These are phyloP conservation scores for Casaregolazyma suthepensis DNA, from an alignment of 1,139 yeast genomes.

Conservation along the genomic window DNA sequence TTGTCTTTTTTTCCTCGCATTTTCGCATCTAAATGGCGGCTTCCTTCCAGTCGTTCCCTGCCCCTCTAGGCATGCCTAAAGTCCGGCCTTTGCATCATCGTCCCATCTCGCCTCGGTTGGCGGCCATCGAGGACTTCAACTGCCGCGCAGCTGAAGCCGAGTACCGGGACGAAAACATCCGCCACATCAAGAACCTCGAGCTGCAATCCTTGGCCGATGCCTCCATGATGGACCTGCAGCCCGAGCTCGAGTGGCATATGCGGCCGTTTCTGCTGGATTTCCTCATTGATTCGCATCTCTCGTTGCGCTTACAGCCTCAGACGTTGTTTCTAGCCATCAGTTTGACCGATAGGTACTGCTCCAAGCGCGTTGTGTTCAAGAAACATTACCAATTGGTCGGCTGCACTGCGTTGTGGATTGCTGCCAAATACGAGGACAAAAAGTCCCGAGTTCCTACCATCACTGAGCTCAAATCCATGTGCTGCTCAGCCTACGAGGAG, in stretches of 20 bases:
- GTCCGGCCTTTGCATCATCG: slow-evolving; percentile 8
- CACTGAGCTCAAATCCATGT: slow-evolving; percentile 69
- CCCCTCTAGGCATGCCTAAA: slow-evolving; percentile 6
- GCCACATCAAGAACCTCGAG: slow-evolving; percentile 32
- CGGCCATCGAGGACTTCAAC: slow-evolving; percentile 16
- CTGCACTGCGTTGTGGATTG: slow-evolving; percentile 92
- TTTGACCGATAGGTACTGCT: slow-evolving; percentile 85
- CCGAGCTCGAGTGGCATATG: slow-evolving; percentile 92
- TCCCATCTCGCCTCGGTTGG: slow-evolving; percentile 9
- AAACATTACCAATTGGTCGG: slow-evolving; percentile 92
- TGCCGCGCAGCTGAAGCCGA: slow-evolving; percentile 28
- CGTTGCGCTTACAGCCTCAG: slow-evolving; percentile 72
- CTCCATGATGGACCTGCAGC: slow-evolving; percentile 82
- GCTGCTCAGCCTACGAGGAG: slow-evolving; percentile 84
- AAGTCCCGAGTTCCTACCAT: slow-evolving; percentile 81
- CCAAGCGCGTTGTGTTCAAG: slow-evolving; percentile 84
- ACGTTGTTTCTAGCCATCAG: slow-evolving; percentile 77
- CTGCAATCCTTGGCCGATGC: slow-evolving; percentile 30
- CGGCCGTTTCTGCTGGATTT: slow-evolving; percentile 84
- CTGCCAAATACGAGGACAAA: slow-evolving; percentile 91
- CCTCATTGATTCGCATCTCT: slow-evolving; percentile 71
- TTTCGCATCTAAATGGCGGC: not conserved
- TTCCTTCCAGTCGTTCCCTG: not conserved
- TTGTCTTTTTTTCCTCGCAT: not conserved
- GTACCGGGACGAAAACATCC: slow-evolving; percentile 32